Evolutionary conservation across 1,139 yeast genomes (phyloP).

Genomic region (Pichia terricola): DNA sequence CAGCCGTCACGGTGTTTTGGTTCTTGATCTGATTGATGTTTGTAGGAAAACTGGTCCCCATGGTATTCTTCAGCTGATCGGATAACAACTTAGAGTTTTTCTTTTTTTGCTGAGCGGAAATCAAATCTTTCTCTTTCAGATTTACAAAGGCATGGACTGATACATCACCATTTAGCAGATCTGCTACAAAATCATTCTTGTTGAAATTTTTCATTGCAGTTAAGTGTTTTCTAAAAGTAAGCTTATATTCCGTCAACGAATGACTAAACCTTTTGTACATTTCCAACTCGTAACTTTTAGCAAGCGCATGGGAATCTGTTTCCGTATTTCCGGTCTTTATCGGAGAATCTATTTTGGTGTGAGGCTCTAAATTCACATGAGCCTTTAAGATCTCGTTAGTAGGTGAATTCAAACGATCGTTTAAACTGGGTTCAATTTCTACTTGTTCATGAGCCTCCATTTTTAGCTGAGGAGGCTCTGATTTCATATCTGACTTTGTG

Average conservation of each 20-base stretch:
- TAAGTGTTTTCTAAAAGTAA: constrained; percentile 22
- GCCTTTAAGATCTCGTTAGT: too few relatives aligned
- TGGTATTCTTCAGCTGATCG: constrained; percentile 22
- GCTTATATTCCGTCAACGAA: constrained; percentile 17
- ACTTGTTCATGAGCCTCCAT: too few relatives aligned
- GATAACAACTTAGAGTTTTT: constrained; percentile 22
- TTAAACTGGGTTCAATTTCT: too few relatives aligned
- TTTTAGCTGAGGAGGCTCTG: too few relatives aligned
- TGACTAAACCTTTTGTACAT: constrained; percentile 12
- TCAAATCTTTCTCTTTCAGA: constrained; percentile 20
- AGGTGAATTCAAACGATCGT: too few relatives aligned
- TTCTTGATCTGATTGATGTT: constrained; percentile 28
- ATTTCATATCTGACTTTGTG: too few relatives aligned
- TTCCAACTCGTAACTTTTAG: constrained; percentile 16
- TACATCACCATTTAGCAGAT: constrained; percentile 20
- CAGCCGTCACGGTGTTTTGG: constrained; percentile 28
- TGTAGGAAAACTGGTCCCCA: constrained; percentile 23
- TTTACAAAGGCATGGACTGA: constrained; percentile 12
- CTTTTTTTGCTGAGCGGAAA: constrained; percentile 21
- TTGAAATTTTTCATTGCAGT: constrained; percentile 23
- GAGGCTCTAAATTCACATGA: too few relatives aligned
- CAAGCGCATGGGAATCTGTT: too few relatives aligned
- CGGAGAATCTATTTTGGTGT: too few relatives aligned
- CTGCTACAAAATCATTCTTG: constrained; percentile 19
- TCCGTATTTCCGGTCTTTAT: too few relatives aligned